Conservation (phyloP, 805 yeast genomes). For the Schizosaccharomyces lindneri region DNA sequence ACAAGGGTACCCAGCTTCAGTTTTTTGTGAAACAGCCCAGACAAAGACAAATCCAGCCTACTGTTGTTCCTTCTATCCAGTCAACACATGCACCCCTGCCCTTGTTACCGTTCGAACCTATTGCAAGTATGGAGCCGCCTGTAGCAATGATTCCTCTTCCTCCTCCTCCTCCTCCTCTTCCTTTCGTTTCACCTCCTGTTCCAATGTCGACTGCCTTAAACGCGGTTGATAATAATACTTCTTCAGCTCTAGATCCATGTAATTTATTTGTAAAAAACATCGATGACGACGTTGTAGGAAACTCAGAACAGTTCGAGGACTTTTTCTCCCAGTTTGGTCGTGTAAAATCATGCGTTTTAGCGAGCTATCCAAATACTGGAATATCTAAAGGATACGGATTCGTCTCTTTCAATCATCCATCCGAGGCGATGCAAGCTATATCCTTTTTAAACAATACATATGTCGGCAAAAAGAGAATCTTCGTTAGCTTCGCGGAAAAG, state of each 20-base stretch:
- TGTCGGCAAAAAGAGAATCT: constrained; percentile 5
- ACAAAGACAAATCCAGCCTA: too few species aligned
- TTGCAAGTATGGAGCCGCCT: too few species aligned
- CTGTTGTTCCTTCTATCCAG: too few species aligned
- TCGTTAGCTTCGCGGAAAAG: constrained; percentile 6
- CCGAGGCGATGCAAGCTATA: constrained; percentile 5
- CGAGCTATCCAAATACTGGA: background rate
- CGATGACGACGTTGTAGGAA: constrained; percentile 4
- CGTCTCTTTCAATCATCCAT: constrained; percentile 5
- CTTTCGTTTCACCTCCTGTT: too few species aligned
- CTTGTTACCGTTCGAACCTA: too few species aligned
- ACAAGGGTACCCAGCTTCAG: too few species aligned
- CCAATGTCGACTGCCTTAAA: too few species aligned
- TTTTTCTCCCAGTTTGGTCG: constrained; percentile 5
- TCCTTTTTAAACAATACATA: constrained; percentile 4
- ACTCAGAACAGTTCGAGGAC: constrained; percentile 2
- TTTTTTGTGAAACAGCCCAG: too few species aligned
- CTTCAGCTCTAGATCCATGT: constrained; percentile 1
- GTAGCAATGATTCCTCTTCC: too few species aligned
- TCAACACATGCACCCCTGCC: too few species aligned
- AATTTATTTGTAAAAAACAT: constrained; percentile 6
- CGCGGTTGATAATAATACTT: too few species aligned
- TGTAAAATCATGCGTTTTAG: constrained; percentile 4
- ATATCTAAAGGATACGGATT: constrained; percentile 7
- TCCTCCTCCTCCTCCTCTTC: too few species aligned